A percentile compares a stretch with the other conserved stretches of the same genome.
Conservation (phyloP, 331 rosid species). For the Pyrus hybrid region DNA sequence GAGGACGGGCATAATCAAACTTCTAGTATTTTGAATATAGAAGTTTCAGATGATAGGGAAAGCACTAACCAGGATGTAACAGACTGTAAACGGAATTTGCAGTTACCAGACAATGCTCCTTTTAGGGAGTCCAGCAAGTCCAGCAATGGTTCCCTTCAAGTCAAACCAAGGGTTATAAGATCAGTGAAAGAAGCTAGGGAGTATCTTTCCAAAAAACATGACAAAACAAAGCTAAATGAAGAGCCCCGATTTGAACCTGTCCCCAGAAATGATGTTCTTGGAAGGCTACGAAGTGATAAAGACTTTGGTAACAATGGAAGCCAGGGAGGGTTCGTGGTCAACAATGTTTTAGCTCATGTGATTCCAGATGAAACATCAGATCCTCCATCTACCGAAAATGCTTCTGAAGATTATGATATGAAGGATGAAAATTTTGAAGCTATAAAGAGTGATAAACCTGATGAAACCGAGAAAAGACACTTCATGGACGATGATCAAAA, state of each 20-base stretch:
- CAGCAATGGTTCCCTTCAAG: slow-evolving; percentile 20
- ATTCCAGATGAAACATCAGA: slow-evolving; percentile 26
- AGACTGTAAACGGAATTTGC: slow-evolving; percentile 12
- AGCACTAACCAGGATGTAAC: slow-evolving; percentile 19
- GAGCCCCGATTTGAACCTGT: slow-evolving; percentile 13
- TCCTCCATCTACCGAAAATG: slow-evolving; percentile 25
- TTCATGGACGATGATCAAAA: slow-evolving; percentile 20
- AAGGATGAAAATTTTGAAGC: slow-evolving; percentile 26
- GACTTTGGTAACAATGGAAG: slow-evolving; percentile 14
- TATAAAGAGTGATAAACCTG: slow-evolving; percentile 17
- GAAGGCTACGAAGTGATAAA: slow-evolving; percentile 25
- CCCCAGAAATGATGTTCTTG: slow-evolving; percentile 21
- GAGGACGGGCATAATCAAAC: slow-evolving; percentile 16
- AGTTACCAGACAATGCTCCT: slow-evolving; percentile 21
- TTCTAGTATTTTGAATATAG: slow-evolving; percentile 13
- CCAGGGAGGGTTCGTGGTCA: slow-evolving; percentile 17
- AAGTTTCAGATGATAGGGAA: slow-evolving; percentile 25
- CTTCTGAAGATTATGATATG: slow-evolving; percentile 22
- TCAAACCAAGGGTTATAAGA: slow-evolving; percentile 54
- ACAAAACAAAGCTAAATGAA: slow-evolving; percentile 27
- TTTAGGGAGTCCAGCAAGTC: slow-evolving; percentile 27
- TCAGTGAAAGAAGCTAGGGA: slow-evolving; percentile 87
- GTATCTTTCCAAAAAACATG: slow-evolving; percentile 49
- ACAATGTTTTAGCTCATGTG: slow-evolving; percentile 7
- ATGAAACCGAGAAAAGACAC: slow-evolving; percentile 16